Base-by-base conservation (phyloP, 352 stramenopile species). In the Phytophthora kernoviae region DNA sequence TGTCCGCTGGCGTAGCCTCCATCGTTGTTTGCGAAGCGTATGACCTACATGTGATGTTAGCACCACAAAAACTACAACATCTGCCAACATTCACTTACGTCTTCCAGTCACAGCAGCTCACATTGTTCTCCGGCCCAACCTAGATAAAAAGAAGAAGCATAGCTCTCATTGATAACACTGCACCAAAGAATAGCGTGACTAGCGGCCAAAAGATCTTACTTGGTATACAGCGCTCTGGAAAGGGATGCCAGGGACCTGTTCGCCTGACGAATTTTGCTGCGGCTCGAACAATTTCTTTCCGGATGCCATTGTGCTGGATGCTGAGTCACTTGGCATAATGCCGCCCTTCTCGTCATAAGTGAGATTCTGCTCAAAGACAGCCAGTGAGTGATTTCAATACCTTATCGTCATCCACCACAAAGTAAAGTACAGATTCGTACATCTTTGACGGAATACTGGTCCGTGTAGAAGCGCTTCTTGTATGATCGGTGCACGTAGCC, bases 151-250 rank as follows among this genome's bases (percentile, higher is more conserved):
- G 39, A 21, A 11, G 30, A 34, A 27, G 32, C 32, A 12, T 34
- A 36, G 41, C 12, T 21, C 32, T 17, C 12, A 37, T 43, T 8
- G 5, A 30, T 17, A 51, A 48, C 17, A 26, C 4, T 46, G 22
- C 30, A 22, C 30, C 56, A 30, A 30, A 30, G 24, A 6, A 6
- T 7, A 30, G 24, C 24, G 6, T 30, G 24, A 30, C 24, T 34
- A 7, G 2, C 7, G 26, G 14, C 3, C 17, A 62, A 56, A 7
- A 10, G 2, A 36, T 17, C 43, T 33, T 58, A 87, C 75, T 55
- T 87, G 83, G 48, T 92, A 88, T 2, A 90, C 83, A 4, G 77
- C 68, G 33, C 70, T 90, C 18, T 86, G 79, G 46, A 90, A 90
- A 5, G 75, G 66, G 48, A 90, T 82, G 1, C 75, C 83, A 27